Base-by-base conservation (phyloP, 768 basidiomycete genomes). In the Lepiota brunneoincarnata region DNA sequence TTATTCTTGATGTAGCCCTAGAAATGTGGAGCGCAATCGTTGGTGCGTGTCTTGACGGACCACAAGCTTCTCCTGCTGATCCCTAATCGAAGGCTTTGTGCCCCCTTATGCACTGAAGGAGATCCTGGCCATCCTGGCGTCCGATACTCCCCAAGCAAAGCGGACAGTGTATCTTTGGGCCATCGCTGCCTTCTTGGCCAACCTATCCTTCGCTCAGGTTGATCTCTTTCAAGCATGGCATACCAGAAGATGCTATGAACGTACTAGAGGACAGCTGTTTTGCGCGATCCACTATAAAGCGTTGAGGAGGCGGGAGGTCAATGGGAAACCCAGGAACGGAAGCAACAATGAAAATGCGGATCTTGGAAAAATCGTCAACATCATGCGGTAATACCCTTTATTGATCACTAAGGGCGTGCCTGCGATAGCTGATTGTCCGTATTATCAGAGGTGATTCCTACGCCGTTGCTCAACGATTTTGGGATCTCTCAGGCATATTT, bases 231-330 rank as follows among this genome's bases (percentile, higher is more conserved):
- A 82, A 61, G 66, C 71, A n/a, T 89, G 84, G 85, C 80, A 85
- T 61, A 82, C 80, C 1, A 75, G 86, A 40, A 69, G 86, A 41
- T 85, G 83, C 61, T 89, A 89, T 61, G 86, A 89, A 61, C 75
- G 86, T 10, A 87, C 86, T 24, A 74, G 86, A 5, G 86, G 87
- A 3, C 85, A 87, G 61, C 70, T 89, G 1, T 87, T 89, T 59
- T 87, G 86, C 59, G 75, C 78, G 15, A 64, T 89, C 23, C 87
- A 89, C 64, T 83, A 83, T 62, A 89, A 89, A 64, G 78, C 85
- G 0, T 66, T 89, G 45, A 83, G 75, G 61, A 64, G 85, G 38
- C 76, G 78, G 43, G 84, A 87, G 60, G 65, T 84, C 50, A 76
- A 75, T 58, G 80, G 82, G 12, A 74, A 76, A 47, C 63, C 74